Evolutionary conservation across 1,284 basidiomycete genomes (phyloP), one percentile per base, ranked within the genome.

Genomic region (Apiotrichum sp.): DNA sequence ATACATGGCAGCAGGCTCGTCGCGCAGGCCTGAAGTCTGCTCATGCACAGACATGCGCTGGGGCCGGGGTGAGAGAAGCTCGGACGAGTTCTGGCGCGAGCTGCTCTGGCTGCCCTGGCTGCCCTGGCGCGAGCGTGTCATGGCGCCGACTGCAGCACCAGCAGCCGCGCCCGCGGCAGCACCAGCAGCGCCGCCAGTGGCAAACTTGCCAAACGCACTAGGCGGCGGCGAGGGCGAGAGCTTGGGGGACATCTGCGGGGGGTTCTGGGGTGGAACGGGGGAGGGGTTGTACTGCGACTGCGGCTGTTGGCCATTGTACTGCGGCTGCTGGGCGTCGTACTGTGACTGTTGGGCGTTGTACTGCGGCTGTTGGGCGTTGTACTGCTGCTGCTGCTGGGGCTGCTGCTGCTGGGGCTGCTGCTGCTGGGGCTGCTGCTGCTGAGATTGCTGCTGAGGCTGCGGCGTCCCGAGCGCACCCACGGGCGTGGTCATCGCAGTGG

Each of bases 1-100:
- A 53, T 74, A 74, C 56, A 68, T 56, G 13, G 72, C 72, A 1
- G 72, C 69, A 5, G 72, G 72, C 60, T 74, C 71, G 22, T 73
- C 65, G 7, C 65, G 62, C 16, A 72, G 34, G n/a, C 58, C 47
- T 47, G 52, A 6, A 13, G 47, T 39, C 34, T 47, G 45, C 34
- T 47, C 34, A 35, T 53, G 38, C 41, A 48, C 49, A 22, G 65
- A 65, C 36, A 62, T 61, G 4, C 36, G 36, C 32, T 56, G 48
- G 10, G 58, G 58, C 33, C 33, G 41, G n/a, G 58, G 58, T 36
- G 38, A 36, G 31, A 42, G 40, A 8, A 41, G 40, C 40, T 50
- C 49, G 7, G 40, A 32, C 13, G 49, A 50, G 47, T 39, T 48
- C 31, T 54, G 59, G 22, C 49, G 40, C 22, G 38, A 32, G 46